These are phyloP conservation scores for Paramyrothecium roridum DNA, from an alignment of 2,329 filamentous ascomycete species.

Conservation along the genomic window DNA sequence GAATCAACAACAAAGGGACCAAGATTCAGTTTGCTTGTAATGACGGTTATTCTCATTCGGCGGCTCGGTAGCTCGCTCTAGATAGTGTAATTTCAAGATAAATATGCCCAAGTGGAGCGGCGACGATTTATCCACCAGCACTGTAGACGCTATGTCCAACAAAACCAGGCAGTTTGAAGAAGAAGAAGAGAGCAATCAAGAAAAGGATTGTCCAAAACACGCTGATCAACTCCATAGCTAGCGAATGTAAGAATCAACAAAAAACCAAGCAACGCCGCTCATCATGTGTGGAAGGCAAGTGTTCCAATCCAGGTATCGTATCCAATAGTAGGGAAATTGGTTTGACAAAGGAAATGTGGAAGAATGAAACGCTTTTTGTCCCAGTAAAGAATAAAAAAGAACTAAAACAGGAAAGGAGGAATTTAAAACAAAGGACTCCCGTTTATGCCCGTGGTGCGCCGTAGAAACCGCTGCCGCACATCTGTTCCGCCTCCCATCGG, in stretches of 20 bases:
- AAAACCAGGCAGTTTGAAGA: neutral
- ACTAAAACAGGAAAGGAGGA: conserved; percentile 2
- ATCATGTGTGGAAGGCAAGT: neutral
- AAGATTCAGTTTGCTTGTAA: too few species aligned
- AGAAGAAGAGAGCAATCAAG: neutral
- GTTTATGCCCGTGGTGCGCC: conserved; percentile 7
- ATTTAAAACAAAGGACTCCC: neutral
- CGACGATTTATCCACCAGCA: too few species aligned
- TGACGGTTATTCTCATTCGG: too few species aligned
- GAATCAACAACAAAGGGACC: too few species aligned
- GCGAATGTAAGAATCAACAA: neutral
- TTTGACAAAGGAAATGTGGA: conserved; percentile 1
- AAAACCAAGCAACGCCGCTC: neutral
- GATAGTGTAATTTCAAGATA: too few species aligned
- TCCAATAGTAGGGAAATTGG: neutral
- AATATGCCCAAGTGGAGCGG: too few species aligned
- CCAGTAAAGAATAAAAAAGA: conserved; percentile 3
- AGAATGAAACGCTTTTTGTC: conserved; percentile 1
- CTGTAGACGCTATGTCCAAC: too few species aligned
- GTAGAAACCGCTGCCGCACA: conserved; percentile 30
- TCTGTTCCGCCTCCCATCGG: conserved; percentile 53
- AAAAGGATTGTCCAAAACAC: neutral
- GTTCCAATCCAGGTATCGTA: neutral
- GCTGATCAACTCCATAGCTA: neutral
- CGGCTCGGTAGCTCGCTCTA: too few species aligned